Evolutionary conservation across 2,329 filamentous ascomycete species (phyloP).

Genomic region (Endoconidiophora laricicola): DNA sequence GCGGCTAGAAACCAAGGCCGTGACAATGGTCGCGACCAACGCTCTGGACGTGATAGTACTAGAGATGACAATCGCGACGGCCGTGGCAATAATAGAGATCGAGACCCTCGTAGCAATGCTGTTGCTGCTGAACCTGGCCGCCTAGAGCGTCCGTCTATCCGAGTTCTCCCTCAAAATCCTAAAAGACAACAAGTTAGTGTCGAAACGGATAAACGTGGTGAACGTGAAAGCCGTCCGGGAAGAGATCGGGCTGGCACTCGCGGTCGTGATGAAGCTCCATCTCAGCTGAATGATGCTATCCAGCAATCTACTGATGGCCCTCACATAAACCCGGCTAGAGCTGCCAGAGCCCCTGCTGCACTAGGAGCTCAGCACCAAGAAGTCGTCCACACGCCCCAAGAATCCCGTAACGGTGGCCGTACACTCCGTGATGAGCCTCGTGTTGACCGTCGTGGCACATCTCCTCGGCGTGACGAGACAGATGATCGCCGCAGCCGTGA

Average conservation of each 20-base stretch:
- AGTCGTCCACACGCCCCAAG: background rate
- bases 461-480: conserved; percentile 8
- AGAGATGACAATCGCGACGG: conserved; percentile 4
- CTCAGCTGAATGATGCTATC: conserved; percentile 18
- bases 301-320: conserved; percentile 24
- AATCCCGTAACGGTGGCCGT: background rate
- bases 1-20: background rate
- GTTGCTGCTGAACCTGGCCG: conserved; percentile 7
- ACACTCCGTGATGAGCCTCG: conserved; percentile 6
- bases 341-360: conserved; percentile 34
- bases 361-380: conserved; percentile 14
- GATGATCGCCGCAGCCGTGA: conserved; percentile 10
- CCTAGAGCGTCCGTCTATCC: conserved; percentile 14
- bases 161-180: conserved; percentile 30
- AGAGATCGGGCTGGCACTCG: conserved; percentile 16
- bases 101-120: conserved; percentile 6
- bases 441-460: conserved; percentile 5
- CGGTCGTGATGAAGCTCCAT: conserved; percentile 16
- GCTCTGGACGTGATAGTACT: conserved; percentile 2
- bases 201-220: conserved; percentile 2
- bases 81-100: conserved; percentile 8
- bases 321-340: conserved; percentile 38
- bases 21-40: conserved; percentile 5
- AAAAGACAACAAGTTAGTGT: conserved; percentile 24
- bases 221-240: conserved; percentile 15